phyloP scores from a whole-genome alignment of 345 rosid species.

The Trapa incisa region DNA sequence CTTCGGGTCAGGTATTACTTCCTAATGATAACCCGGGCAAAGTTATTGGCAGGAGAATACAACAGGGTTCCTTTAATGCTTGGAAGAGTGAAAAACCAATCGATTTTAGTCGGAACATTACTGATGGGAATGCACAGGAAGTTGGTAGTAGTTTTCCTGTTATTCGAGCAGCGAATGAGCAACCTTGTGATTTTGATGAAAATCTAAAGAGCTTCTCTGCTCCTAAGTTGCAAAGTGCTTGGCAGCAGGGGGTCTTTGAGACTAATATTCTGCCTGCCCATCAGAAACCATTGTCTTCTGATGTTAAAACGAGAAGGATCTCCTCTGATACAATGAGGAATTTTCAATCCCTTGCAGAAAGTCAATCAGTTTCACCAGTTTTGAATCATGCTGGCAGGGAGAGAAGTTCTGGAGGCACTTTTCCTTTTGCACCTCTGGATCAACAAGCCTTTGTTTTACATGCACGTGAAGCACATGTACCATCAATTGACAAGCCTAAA shows the following conservation, averaged over 20 bases:
- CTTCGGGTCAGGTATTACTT: slow-evolving; percentile 6
- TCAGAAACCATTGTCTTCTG: background rate
- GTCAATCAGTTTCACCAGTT: background rate
- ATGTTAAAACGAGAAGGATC: background rate
- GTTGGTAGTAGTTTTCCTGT: slow-evolving; percentile 5
- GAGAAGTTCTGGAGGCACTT: slow-evolving; percentile 7
- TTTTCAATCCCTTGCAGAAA: background rate
- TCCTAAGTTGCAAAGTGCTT: slow-evolving; percentile 7
- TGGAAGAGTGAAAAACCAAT: slow-evolving; percentile 12
- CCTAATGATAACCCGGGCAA: slow-evolving; percentile 10
- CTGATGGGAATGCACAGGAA: slow-evolving; percentile 6
- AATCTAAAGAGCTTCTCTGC: background rate
- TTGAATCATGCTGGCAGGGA: slow-evolving; percentile 8
- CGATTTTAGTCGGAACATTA: slow-evolving; percentile 4
- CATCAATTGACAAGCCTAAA: slow-evolving; percentile 8
- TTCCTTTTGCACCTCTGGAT: slow-evolving; percentile 10
- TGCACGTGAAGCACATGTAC: slow-evolving; percentile 5
- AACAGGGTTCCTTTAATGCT: slow-evolving; percentile 12
- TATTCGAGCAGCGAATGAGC: slow-evolving; percentile 10
- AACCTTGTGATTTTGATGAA: slow-evolving; percentile 6
- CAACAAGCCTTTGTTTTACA: slow-evolving; percentile 8
- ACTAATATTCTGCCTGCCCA: slow-evolving; percentile 1
- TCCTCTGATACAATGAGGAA: background rate
- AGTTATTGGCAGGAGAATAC: slow-evolving; percentile 2
- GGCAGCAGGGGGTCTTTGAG: slow-evolving; percentile 15